phyloP scores from a whole-genome alignment of 306 rosid genomes.

The Bauhinia variegata region DNA sequence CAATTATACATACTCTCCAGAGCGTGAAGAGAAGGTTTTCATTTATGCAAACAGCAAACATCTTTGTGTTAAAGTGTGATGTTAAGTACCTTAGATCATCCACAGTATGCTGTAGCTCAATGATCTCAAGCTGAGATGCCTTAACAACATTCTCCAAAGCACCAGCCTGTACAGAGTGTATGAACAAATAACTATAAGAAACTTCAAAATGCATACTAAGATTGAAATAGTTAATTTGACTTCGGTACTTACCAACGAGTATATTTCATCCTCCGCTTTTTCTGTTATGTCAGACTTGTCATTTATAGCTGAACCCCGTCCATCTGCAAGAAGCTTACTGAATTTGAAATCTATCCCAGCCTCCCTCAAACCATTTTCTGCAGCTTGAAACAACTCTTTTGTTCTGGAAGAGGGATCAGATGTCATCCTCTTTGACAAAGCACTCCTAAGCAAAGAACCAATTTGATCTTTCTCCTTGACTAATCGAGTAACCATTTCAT shows the following conservation, averaged over 20 bases:
- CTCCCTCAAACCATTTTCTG: conserved; percentile 88
- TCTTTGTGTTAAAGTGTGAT: conserved; percentile 33
- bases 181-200: conserved; percentile 32
- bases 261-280: conserved; percentile 77
- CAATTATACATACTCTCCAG: conserved; percentile 20
- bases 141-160: conserved; percentile 93
- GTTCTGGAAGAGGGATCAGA: conserved; percentile 58
- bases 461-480: conserved; percentile 87
- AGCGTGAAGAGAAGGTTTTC: conserved; percentile 10
- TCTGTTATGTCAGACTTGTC: conserved; percentile 44
- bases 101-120: conserved; percentile 76
- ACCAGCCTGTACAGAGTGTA: conserved; percentile 67
- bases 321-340: conserved; percentile 69
- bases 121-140: conserved; percentile 93
- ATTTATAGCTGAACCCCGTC: conserved; percentile 42
- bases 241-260: conserved; percentile 69
- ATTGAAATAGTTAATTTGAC: no score
- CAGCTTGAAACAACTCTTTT: conserved; percentile 73
- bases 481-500: conserved; percentile 67
- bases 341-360: conserved; percentile 92
- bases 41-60: conserved; percentile 16
- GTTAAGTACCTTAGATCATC: conserved; percentile 71
- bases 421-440: conserved; percentile 69
- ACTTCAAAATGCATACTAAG: conserved; percentile 6
- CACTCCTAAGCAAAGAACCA: conserved; percentile 88